These are phyloP conservation scores for Crithidia acanthocephali DNA, from an alignment of 208 protist genomes.

Conservation along the genomic window DNA sequence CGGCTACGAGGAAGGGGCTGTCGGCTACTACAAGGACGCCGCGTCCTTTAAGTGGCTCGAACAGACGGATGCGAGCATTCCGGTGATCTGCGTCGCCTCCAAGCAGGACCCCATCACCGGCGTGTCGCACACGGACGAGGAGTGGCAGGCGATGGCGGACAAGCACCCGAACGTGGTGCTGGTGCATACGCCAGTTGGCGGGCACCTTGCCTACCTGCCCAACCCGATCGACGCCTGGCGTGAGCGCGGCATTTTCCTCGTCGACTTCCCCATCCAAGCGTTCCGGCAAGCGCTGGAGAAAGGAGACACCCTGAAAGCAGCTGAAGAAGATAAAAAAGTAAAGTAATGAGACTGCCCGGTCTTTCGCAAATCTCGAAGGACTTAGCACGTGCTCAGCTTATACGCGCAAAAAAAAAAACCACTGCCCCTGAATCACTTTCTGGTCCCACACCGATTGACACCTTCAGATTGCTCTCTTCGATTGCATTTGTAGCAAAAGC, in stretches of 20 bases:
- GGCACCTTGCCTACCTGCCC: conserved; percentile 58
- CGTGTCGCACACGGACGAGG: conserved; percentile 19
- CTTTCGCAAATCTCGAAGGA: too few species aligned
- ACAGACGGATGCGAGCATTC: conserved; percentile 24
- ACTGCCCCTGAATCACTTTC: too few species aligned
- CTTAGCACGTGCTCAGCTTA: too few species aligned
- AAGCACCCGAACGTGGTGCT: conserved; percentile 46
- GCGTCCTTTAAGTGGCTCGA: conserved; percentile 39
- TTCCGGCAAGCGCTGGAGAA: conserved; percentile 19
- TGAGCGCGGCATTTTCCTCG: conserved; percentile 18
- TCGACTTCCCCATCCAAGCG: conserved; percentile 34
- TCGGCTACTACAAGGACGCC: conserved; percentile 57
- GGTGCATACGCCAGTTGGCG: conserved; percentile 57
- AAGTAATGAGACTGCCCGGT: not conserved
- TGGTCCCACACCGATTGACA: too few species aligned
- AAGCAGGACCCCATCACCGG: conserved; percentile 53
- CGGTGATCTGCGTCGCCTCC: conserved; percentile 46
- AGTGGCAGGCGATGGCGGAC: conserved; percentile 46
- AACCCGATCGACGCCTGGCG: conserved; percentile 38
- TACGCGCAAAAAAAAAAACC: too few species aligned
- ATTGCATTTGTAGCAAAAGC: too few species aligned
- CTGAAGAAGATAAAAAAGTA: not conserved
- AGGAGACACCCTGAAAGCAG: not conserved
- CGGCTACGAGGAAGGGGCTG: conserved; percentile 35
- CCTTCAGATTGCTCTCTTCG: too few species aligned